Conservation (phyloP, 169 alveolate species). For the Ichthyophthirius multifiliis region DNA sequence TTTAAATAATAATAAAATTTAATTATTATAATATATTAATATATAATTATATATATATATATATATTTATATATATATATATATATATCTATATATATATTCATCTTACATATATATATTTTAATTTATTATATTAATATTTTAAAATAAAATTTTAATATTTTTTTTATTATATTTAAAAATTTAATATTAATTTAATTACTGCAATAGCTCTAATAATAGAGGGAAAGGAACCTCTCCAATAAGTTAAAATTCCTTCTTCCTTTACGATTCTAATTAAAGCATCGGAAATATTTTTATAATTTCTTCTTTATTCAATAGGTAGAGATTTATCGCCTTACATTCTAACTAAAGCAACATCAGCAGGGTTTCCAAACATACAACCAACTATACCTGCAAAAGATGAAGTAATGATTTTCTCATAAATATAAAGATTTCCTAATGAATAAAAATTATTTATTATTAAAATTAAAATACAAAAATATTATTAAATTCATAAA, state of each 20-base stretch:
- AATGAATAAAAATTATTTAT: background rate
- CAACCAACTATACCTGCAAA: slow-evolving; percentile 95
- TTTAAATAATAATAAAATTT: no score
- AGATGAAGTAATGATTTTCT: slow-evolving; percentile 90
- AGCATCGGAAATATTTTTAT: slow-evolving; percentile 78
- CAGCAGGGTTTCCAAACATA: slow-evolving; percentile 96
- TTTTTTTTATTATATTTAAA: no score
- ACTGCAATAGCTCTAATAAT: slow-evolving; percentile 94
- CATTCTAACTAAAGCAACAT: slow-evolving; percentile 91
- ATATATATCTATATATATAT: no score
- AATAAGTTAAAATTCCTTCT: slow-evolving; percentile 91
- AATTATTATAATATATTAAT: no score
- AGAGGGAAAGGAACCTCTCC: slow-evolving; percentile 96
- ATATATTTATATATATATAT: no score
- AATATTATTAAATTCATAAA: no score
- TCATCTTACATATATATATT: no score
- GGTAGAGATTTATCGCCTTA: slow-evolving; percentile 93
- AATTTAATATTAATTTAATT: background rate
- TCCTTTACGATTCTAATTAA: slow-evolving; percentile 81
- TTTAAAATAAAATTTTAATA: no score
- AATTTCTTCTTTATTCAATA: slow-evolving; percentile 89
- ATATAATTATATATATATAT: no score
- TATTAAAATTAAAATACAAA: no score
- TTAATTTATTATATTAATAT: no score
- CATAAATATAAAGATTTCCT: slow-evolving; percentile 75